Conservation (phyloP, 257 asterid genomes). For the Cinchona pubescens region DNA sequence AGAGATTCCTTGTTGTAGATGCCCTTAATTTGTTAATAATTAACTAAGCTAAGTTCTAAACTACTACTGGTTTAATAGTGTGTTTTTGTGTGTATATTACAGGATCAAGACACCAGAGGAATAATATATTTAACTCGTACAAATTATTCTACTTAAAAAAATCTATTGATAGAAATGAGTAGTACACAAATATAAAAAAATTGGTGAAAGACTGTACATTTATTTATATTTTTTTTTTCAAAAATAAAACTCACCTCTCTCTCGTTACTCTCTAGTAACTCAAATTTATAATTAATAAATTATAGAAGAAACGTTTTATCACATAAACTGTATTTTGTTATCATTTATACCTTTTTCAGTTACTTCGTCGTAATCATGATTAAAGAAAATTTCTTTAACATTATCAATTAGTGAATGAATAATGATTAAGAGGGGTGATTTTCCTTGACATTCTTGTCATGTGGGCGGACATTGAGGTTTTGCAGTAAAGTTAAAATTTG, state of each 20-base stretch:
- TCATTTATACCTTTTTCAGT: neutral
- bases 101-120: neutral
- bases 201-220: neutral
- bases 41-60: neutral
- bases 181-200: neutral
- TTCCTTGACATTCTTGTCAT: neutral
- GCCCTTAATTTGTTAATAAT: slow-evolving; percentile 3
- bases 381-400: neutral
- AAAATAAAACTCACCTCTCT: too few relatives aligned
- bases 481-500: neutral
- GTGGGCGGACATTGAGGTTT: neutral
- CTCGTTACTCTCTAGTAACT: too few relatives aligned
- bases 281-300: too few relatives aligned
- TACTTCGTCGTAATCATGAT: neutral
- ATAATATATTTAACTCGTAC: neutral
- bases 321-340: too few relatives aligned
- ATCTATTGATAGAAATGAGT: neutral
- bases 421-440: neutral
- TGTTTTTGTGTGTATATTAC: too few relatives aligned
- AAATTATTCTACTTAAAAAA: neutral
- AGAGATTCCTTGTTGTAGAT: neutral
- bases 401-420: neutral
- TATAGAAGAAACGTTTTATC: too few relatives aligned
- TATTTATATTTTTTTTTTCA: too few relatives aligned
- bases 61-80: too few relatives aligned